A percentile compares a stretch with the other conserved stretches of the same genome.
phyloP scores from a whole-genome alignment of 495 filamentous ascomycete species.

The Zalerion maritima region DNA sequence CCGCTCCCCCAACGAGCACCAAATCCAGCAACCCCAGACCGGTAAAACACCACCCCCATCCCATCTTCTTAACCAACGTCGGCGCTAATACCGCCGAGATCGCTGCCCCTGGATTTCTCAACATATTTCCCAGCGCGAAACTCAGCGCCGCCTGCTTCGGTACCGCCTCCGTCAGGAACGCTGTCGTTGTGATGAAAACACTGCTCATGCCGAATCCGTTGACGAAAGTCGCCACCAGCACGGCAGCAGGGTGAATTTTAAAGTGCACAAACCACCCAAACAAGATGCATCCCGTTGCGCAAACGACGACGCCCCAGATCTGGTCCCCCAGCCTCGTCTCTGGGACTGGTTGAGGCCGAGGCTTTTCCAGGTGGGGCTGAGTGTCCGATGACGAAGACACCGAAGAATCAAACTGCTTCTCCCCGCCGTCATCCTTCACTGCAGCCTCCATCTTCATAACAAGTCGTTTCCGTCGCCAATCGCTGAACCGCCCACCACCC shows the following conservation, averaged over 20 bases:
- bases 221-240: slow-evolving; percentile 10
- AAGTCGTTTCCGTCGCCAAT: slow-evolving; percentile 6
- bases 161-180: slow-evolving; percentile 17
- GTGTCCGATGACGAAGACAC: too few species aligned
- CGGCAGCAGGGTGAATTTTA: slow-evolving; percentile 11
- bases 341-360: too few species aligned
- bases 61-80: slow-evolving; percentile 10
- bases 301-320: slow-evolving; percentile 15
- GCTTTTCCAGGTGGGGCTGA: too few species aligned
- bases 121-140: slow-evolving; percentile 16
- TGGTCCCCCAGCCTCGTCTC: slow-evolving; percentile 15
- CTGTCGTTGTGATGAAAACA: slow-evolving; percentile 17
- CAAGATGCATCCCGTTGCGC: slow-evolving; percentile 12
- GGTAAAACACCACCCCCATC: slow-evolving; percentile 18
- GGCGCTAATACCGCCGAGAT: slow-evolving; percentile 16
- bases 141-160: slow-evolving; percentile 11
- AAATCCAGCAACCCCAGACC: slow-evolving; percentile 14
- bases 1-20: slow-evolving; percentile 4
- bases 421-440: slow-evolving; percentile 2
- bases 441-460: too few species aligned
- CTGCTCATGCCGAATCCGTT: slow-evolving; percentile 12
- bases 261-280: slow-evolving; percentile 19
- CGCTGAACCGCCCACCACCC: slow-evolving; percentile 14
- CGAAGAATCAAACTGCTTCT: slow-evolving; percentile 4
- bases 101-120: slow-evolving; percentile 19